These are phyloP conservation scores for Xylariales sp. DNA, from an alignment of 2,329 filamentous ascomycete genomes.

Conservation along the genomic window DNA sequence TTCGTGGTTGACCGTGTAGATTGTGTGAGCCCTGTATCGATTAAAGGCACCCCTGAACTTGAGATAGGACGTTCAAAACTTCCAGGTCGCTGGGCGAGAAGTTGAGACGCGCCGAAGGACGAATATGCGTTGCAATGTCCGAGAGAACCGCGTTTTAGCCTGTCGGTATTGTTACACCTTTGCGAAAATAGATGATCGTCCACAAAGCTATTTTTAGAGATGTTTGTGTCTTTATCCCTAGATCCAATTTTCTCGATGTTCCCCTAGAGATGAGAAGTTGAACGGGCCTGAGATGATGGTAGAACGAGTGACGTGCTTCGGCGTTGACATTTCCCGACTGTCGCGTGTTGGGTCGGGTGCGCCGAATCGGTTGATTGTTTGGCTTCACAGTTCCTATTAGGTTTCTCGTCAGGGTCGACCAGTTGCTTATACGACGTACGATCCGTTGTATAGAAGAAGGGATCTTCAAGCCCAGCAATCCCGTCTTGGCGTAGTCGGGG, in stretches of 20 bases:
- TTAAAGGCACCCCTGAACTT: constrained; percentile 45
- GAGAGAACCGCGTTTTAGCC: constrained; percentile 46
- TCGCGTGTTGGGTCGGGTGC: constrained; percentile 30
- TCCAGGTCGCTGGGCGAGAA: constrained; percentile 29
- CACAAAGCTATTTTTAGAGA: constrained; percentile 36
- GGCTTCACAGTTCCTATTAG: constrained; percentile 19
- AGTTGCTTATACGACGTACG: constrained; percentile 38
- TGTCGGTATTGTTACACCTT: constrained; percentile 38
- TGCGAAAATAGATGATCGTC: constrained; percentile 42
- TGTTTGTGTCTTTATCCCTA: constrained; percentile 35
- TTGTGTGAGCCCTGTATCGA: constrained; percentile 39
- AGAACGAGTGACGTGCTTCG: constrained; percentile 42
- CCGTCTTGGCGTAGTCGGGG: constrained; percentile 38
- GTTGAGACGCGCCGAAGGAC: constrained; percentile 44
- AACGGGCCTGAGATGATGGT: constrained; percentile 39
- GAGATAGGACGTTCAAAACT: constrained; percentile 44
- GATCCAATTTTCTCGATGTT: constrained; percentile 39
- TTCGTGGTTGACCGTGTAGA: constrained; percentile 20
- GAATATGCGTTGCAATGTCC: constrained; percentile 45
- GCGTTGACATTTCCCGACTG: constrained; percentile 43
- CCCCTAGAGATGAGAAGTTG: constrained; percentile 43
- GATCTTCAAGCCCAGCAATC: constrained; percentile 42
- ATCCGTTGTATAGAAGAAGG: constrained; percentile 46
- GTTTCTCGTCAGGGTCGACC: constrained; percentile 30
- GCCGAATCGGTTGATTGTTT: constrained; percentile 26